These are phyloP conservation scores for Rhodotorula sp. DNA, from an alignment of 1,284 basidiomycete species.

Conservation along the genomic window DNA sequence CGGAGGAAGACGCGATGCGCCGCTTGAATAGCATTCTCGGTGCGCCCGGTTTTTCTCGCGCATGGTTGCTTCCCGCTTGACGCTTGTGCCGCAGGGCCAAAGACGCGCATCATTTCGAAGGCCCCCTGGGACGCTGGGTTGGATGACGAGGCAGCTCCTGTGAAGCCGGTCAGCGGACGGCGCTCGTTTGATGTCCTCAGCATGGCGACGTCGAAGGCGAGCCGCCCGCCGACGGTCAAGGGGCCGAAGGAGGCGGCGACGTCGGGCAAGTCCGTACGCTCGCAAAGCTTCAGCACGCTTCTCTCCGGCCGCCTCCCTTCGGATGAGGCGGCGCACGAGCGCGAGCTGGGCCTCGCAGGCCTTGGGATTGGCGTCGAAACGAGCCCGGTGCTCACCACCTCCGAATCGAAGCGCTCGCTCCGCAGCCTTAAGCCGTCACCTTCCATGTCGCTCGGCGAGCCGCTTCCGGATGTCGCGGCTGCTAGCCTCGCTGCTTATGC, in stretches of 20 bases:
- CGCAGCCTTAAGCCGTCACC: slow-evolving; percentile 24
- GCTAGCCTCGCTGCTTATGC: slow-evolving; percentile 8
- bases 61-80: too few species aligned
- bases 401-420: slow-evolving; percentile 30
- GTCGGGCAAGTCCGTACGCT: slow-evolving; percentile 7
- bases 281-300: slow-evolving; percentile 30
- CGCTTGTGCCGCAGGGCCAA: slow-evolving; percentile 26
- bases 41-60: not conserved
- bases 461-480: slow-evolving; percentile 15
- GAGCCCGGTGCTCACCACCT: not conserved
- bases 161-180: not conserved
- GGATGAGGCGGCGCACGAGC: slow-evolving; percentile 7
- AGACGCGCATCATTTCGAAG: slow-evolving; percentile 33
- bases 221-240: slow-evolving; percentile 58
- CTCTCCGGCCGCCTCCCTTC: not conserved
- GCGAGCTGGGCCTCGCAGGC: slow-evolving; percentile 23
- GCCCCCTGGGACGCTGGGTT: slow-evolving; percentile 37
- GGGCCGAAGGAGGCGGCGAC: slow-evolving; percentile 10
- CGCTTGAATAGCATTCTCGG: slow-evolving; percentile 38
- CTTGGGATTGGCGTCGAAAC: slow-evolving; percentile 25
- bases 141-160: not conserved
- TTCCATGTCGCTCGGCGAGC: slow-evolving; percentile 11
- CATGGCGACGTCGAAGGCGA: slow-evolving; percentile 60
- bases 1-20: slow-evolving; percentile 29
- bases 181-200: slow-evolving; percentile 55